Base-by-base conservation (phyloP, 2,329 filamentous ascomycete species). In the Alternaria metachromatica region DNA sequence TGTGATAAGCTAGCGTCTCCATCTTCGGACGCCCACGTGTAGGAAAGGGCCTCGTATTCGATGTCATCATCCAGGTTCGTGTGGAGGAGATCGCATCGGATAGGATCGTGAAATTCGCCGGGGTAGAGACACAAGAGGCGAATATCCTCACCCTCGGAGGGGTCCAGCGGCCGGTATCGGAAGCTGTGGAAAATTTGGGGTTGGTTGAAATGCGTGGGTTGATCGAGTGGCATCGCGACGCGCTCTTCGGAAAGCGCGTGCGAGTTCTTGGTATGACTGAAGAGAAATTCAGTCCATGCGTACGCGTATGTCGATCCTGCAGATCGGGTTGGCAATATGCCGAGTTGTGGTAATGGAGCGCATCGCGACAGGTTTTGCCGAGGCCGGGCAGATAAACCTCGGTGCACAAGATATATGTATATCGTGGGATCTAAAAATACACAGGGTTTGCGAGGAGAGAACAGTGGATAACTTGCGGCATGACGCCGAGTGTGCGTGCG, bases 1-100 rank as follows among this genome's bases (percentile, higher is more conserved):
- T 65, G 60, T n/a, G 60, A 60, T 18, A 65, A 60, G 23, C 46
- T 62, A 30, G 59, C 44, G 46, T 68, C 64, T 18, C 66, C 66
- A 43, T 63, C 61, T 57, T 68, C 66, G 11, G 64, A 59, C 2
- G 66, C 71, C 69, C 71, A 73, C 2, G 68, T 59, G 56, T 73
- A 73, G 5, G 68, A 71, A n/a, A 71, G 49, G n/a, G 71, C 69
- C 58, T 73, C 69, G 25, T 72, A 73, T 37, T 60, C 56, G 48
- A 63, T 60, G 20, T 60, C 60, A 58, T 58, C 50, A 20, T 60
- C 60, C 49, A 63, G 50, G 18, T 48, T 50, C 33, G 60, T 45
- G 18, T 63, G 60, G 50, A 63, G 49, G 20, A 63, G 60, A 30
- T 63, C 60, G 53, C 60, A 63, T 26, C 56, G 60, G 48, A 63